A percentile compares a stretch with the other conserved stretches of the same genome.
Evolutionary conservation across 2,329 filamentous ascomycete genomes (phyloP).

Genomic region (Cladosporium halotolerans): DNA sequence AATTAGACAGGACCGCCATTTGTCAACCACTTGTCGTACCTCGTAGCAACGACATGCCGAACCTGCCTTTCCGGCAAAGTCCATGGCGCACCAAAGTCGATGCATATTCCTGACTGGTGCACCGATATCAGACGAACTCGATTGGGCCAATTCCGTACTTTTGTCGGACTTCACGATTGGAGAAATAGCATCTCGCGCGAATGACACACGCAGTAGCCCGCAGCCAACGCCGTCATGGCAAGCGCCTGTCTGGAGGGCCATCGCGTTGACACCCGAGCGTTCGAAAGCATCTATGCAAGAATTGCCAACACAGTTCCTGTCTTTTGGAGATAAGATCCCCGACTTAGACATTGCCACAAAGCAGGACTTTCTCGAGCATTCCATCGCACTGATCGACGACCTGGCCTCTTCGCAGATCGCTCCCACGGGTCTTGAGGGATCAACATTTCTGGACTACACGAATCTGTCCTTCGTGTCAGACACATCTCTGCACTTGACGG

Average conservation of each 20-base stretch:
- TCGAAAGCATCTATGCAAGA: too few species aligned
- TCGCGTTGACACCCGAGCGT: constrained; percentile 11
- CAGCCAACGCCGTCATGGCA: constrained; percentile 10
- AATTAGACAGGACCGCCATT: too few species aligned
- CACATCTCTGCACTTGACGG: constrained; percentile 20
- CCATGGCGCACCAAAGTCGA: neutral
- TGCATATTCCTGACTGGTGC: constrained; percentile 54
- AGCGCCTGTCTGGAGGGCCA: constrained; percentile 23
- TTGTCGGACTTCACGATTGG: neutral
- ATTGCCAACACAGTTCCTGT: constrained; percentile 24
- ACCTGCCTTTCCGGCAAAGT: too few species aligned
- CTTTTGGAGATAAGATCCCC: constrained; percentile 17
- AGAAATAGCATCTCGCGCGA: neutral
- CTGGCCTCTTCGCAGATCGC: constrained; percentile 56
- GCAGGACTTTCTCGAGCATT: constrained; percentile 70
- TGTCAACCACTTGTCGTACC: too few species aligned
- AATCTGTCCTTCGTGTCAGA: constrained; percentile 22
- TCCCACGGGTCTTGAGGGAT: constrained; percentile 27
- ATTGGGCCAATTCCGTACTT: constrained; percentile 50
- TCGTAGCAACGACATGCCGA: too few species aligned
- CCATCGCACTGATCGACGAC: constrained; percentile 63
- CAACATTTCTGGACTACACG: constrained; percentile 30
- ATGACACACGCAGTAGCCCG: constrained; percentile 28
- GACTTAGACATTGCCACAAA: constrained; percentile 15
- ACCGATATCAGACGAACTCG: constrained; percentile 48